Percentiles rank a stretch among this genome's conserved stretches.
phyloP scores from a whole-genome alignment of 441 rosid species.

The Croton setiger region DNA sequence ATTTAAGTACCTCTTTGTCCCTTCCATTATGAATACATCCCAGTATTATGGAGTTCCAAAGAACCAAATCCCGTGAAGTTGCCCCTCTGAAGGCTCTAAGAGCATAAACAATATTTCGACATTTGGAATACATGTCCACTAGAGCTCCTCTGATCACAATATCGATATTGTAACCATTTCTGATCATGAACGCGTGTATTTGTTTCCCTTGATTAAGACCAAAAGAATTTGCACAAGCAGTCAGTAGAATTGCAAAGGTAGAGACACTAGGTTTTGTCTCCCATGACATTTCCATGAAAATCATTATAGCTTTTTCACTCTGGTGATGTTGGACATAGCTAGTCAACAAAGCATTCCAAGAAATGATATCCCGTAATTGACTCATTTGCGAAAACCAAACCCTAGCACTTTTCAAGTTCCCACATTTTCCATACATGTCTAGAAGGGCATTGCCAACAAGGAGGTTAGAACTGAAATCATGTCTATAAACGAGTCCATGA shows the following conservation, averaged over 20 bases:
- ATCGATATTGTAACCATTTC: constrained; percentile 56
- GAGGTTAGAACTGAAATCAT: constrained; percentile 39
- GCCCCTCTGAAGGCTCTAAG: constrained; percentile 47
- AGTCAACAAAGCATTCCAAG: constrained; percentile 76
- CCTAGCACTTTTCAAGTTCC: constrained; percentile 49
- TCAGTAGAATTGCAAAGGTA: constrained; percentile 63
- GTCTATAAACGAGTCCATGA: constrained; percentile 67
- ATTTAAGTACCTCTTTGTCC: constrained; percentile 48
- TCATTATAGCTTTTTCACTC: constrained; percentile 56
- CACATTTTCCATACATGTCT: constrained; percentile 81
- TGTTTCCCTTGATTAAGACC: constrained; percentile 59
- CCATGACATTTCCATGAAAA: constrained; percentile 62
- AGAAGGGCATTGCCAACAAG: constrained; percentile 63
- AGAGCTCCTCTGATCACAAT: constrained; percentile 56
- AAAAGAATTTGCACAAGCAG: constrained; percentile 65
- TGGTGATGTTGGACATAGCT: constrained; percentile 53
- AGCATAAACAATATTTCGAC: constrained; percentile 49
- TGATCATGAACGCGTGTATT: constrained; percentile 68
- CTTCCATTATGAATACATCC: constrained; percentile 64
- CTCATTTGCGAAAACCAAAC: constrained; percentile 66
- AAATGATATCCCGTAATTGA: constrained; percentile 49
- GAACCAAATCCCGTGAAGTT: constrained; percentile 46
- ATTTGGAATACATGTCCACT: constrained; percentile 77
- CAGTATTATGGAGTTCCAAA: constrained; percentile 69
- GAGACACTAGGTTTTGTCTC: constrained; percentile 58